Percentiles rank a stretch among this genome's conserved stretches.
Conservation (phyloP, 495 filamentous ascomycete species). For the Astrocystis sublimbata region DNA sequence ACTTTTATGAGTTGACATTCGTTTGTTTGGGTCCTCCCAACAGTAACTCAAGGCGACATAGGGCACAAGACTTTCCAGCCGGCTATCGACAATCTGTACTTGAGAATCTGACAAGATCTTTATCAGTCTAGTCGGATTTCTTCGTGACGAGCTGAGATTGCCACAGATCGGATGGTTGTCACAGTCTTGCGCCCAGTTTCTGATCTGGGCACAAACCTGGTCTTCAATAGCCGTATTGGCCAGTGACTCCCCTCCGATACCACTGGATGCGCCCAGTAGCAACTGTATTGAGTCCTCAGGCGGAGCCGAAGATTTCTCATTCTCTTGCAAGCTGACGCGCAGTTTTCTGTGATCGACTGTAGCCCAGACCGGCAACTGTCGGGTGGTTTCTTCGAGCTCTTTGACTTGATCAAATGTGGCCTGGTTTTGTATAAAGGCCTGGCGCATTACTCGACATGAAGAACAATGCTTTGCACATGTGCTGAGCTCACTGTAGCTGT, state of each 20-base stretch:
- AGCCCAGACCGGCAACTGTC: not conserved
- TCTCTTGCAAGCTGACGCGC: not conserved
- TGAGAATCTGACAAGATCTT: not conserved
- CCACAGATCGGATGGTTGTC: not conserved
- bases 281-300: not conserved
- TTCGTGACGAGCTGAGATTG: not conserved
- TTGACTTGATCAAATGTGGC: not conserved
- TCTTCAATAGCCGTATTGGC: not conserved
- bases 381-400: not conserved
- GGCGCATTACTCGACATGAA: not conserved
- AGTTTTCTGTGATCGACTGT: not conserved
- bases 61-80: not conserved
- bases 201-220: not conserved
- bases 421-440: not conserved
- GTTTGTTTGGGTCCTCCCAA: not conserved
- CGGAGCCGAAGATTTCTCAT: not conserved
- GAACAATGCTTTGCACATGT: not conserved
- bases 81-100: not conserved
- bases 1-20: not conserved
- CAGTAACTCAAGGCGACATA: constrained; percentile 2
- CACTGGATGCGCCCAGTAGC: not conserved
- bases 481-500: not conserved
- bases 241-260: not conserved
- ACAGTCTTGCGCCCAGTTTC: not conserved
- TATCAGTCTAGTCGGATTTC: not conserved